Evolutionary conservation across 148 eudicot genomes (phyloP), one percentile per base, ranked within the genome.

Genomic region (Vaccinium vitisidaea): DNA sequence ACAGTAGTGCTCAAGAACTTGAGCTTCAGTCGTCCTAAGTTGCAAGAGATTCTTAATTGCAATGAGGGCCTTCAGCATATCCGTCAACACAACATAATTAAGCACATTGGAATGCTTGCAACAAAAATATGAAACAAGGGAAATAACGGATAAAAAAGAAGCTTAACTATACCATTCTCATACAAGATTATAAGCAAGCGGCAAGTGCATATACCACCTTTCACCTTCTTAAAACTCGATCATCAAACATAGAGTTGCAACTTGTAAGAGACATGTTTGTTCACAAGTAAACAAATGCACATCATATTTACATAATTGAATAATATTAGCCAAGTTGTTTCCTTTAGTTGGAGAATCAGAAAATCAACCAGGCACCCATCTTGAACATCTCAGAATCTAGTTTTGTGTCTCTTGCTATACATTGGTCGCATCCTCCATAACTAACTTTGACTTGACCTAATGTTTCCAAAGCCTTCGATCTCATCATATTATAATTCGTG

Each of bases 31-130:
- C 75, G 97, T 86, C 75, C 82, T 80, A 59, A 95, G 90, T 87
- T 83, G 89, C 46, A 95, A 88, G 43, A 95, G 85, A 87, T 88
- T 94, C 89, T 94, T 94, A 69, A 94, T 88, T 32, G 95, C 92
- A 78, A 82, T 77, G 32, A 95, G 98, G 84, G 94, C 92, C 98
- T 96, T 92, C 81, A 87, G 69, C 77, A 76, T 27, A 75, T 8
- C 83, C 84, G 74, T 48, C 77, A 84, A 79, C 30, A 70, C 58
- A 73, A 70, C 65, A 79, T 0, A 65, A 58, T 15, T 83, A 53
- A 83, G 80, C 83, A 82, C 21, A 65, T 50, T 23, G 10, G 36
- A 83, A 21, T 65, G 9, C 18, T 81, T 48, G 43, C 12, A 65
- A 48, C 27, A 46, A 63, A 65, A 61, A 65, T 63, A 21, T 19